Conservation (phyloP, 164 flowering plant species). For the Berberis vulgaris region DNA sequence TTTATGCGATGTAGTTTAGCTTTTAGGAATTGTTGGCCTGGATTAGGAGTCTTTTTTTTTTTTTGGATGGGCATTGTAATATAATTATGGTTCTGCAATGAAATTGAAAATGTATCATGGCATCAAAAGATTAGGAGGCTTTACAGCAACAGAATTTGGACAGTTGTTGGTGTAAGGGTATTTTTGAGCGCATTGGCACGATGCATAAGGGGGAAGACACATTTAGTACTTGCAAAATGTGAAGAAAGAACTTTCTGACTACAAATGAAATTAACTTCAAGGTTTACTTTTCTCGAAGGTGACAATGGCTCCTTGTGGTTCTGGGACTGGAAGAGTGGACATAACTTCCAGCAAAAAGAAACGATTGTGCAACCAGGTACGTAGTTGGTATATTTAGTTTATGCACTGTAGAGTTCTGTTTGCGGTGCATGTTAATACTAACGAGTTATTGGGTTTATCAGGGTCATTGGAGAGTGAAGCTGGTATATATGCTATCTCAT, state of each 20-base stretch:
- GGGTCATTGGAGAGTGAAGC: conserved; percentile 99
- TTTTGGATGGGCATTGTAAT: no score
- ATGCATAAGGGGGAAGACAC: no score
- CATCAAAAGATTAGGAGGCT: no score
- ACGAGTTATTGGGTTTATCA: conserved; percentile 16
- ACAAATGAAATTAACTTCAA: not conserved
- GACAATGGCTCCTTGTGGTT: conserved; percentile 98
- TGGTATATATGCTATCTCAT: conserved; percentile 77
- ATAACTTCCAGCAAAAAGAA: conserved; percentile 91
- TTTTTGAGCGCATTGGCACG: no score
- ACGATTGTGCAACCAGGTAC: conserved; percentile 98
- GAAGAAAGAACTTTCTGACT: no score
- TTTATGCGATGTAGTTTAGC: not conserved
- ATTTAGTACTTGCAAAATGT: no score
- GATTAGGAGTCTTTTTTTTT: no score
- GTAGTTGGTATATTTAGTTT: not conserved
- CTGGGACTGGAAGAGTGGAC: conserved; percentile 99
- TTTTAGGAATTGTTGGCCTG: no score
- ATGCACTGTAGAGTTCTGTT: conserved; percentile 7
- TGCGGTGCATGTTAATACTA: not conserved
- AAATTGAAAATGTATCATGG: no score
- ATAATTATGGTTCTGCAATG: no score
- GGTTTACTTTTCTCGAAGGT: conserved; percentile 36
- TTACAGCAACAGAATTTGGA: no score
- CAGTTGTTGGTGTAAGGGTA: no score